Conservation (phyloP, 2,329 filamentous ascomycete genomes). For the Penicillium sp. region DNA sequence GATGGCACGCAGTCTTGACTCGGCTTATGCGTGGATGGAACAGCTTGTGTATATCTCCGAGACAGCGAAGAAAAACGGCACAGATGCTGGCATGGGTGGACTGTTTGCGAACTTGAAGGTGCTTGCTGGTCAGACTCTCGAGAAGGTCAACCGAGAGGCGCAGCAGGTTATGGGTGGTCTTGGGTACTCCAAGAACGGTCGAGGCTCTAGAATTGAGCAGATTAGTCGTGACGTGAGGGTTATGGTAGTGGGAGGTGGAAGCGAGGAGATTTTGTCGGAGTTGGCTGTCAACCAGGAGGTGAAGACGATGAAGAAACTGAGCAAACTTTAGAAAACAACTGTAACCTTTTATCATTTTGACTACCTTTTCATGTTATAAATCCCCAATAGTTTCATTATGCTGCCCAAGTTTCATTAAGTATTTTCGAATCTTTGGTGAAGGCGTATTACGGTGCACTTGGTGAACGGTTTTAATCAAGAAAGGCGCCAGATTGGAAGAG, state of each 20-base stretch:
- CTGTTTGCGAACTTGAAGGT: slow-evolving; percentile 43
- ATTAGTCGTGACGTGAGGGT: slow-evolving; percentile 55
- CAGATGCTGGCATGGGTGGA: slow-evolving; percentile 20
- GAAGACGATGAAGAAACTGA: slow-evolving; percentile 22
- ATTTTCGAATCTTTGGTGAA: too few relatives aligned
- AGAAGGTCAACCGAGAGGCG: slow-evolving; percentile 53
- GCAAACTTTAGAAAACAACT: slow-evolving; percentile 18
- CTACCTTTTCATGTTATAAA: not conserved
- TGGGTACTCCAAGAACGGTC: slow-evolving; percentile 52
- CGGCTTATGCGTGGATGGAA: slow-evolving; percentile 59
- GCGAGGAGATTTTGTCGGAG: slow-evolving; percentile 57
- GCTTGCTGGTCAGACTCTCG: slow-evolving; percentile 51
- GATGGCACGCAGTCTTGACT: slow-evolving; percentile 56
- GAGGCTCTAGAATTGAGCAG: slow-evolving; percentile 53
- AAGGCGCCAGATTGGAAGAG: too few relatives aligned
- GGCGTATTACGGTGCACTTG: too few relatives aligned
- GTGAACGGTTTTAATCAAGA: too few relatives aligned
- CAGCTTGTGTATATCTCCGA: slow-evolving; percentile 53
- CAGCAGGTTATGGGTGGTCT: slow-evolving; percentile 57
- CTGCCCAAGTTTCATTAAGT: too few relatives aligned
- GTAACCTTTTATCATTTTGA: not conserved
- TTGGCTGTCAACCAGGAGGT: slow-evolving; percentile 53
- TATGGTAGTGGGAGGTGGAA: slow-evolving; percentile 56
- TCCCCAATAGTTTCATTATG: too few relatives aligned
- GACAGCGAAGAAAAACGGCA: slow-evolving; percentile 16